Evolutionary conservation across 2,329 filamentous ascomycete species (phyloP).

Genomic region (Scytalidium sp.): DNA sequence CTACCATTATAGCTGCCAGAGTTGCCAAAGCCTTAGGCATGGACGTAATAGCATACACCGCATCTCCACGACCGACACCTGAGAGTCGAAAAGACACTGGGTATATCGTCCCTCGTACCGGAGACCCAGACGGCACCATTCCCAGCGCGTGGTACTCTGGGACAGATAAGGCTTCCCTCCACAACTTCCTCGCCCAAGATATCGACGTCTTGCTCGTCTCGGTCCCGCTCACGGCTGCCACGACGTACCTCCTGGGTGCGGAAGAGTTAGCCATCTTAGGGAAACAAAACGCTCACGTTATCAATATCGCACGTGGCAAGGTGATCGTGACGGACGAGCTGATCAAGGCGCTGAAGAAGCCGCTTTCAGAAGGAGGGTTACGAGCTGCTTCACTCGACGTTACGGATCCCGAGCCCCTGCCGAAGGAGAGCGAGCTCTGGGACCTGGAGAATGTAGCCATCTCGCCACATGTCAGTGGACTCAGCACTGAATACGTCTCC

Average conservation of each 20-base stretch:
- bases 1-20: conserved; percentile 42
- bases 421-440: conserved; percentile 59
- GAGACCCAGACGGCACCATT: conserved; percentile 32
- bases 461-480: conserved; percentile 62
- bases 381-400: conserved; percentile 65
- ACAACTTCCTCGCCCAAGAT: conserved; percentile 31
- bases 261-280: conserved; percentile 32
- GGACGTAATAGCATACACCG: conserved; percentile 64
- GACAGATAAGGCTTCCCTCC: conserved; percentile 25
- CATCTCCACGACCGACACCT: conserved; percentile 53
- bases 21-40: conserved; percentile 56
- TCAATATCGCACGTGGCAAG: conserved; percentile 62
- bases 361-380: conserved; percentile 40
- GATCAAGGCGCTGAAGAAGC: conserved; percentile 45
- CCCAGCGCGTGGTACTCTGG: conserved; percentile 35
- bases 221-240: conserved; percentile 32
- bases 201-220: conserved; percentile 35
- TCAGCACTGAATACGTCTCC: conserved; percentile 50
- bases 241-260: conserved; percentile 36
- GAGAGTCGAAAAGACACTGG: conserved; percentile 54
- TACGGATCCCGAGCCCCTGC: conserved; percentile 65
- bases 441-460: conserved; percentile 57
- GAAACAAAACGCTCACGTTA: conserved; percentile 48
- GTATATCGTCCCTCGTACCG: conserved; percentile 62
- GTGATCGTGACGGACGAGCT: conserved; percentile 61